Evolutionary conservation across 2,329 filamentous ascomycete species (phyloP).

Genomic region (Microsporum canis): DNA sequence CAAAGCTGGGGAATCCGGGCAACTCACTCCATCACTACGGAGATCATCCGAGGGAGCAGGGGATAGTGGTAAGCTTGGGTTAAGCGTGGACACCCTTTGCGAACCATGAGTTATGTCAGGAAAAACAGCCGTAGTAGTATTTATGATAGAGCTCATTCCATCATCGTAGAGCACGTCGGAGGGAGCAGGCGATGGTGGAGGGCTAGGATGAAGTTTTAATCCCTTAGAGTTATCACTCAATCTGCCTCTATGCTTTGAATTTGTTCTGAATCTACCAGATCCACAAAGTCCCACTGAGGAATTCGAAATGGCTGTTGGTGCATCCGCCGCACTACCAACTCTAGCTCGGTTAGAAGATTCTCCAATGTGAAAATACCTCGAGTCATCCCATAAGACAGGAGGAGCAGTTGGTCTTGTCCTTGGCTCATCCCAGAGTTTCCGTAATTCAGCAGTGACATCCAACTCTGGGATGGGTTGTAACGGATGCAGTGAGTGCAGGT

Average conservation of each 20-base stretch:
- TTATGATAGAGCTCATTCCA: slow-evolving; percentile 22
- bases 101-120: slow-evolving; percentile 13
- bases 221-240: background rate
- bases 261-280: background rate
- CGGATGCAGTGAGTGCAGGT: background rate
- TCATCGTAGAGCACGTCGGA: slow-evolving; percentile 25
- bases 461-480: background rate
- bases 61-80: background rate
- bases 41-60: background rate
- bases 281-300: background rate
- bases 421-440: background rate
- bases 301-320: background rate
- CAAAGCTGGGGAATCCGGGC: background rate
- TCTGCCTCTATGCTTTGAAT: background rate
- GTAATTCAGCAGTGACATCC: background rate
- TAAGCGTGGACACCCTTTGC: background rate
- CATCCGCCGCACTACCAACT: background rate
- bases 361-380: background rate
- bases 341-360: background rate
- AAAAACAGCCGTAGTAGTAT: slow-evolving; percentile 25
- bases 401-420: background rate
- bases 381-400: background rate
- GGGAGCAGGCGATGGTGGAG: slow-evolving; percentile 14
- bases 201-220: background rate
- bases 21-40: background rate